Evolutionary conservation across 192 early-diverging fungal species (phyloP).

Genomic region (Coemansia sp.): DNA sequence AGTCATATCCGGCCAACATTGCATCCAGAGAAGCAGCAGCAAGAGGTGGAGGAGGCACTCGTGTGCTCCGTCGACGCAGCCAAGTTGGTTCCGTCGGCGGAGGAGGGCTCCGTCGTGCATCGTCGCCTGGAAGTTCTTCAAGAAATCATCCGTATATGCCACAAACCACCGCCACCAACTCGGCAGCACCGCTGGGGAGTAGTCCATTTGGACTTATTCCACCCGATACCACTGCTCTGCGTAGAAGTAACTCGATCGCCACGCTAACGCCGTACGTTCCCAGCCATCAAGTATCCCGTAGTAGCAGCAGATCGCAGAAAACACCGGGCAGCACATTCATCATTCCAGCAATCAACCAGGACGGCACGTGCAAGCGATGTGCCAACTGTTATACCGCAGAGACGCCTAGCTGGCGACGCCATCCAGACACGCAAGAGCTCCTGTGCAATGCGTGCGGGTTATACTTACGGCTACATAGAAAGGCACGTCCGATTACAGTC

Average conservation of each 20-base stretch:
- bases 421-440: slow-evolving; percentile 61
- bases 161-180: not conserved
- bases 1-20: not conserved
- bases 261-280: not conserved
- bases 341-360: slow-evolving; percentile 50
- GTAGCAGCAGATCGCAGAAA: not conserved
- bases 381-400: slow-evolving; percentile 63
- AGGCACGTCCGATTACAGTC: slow-evolving; percentile 37
- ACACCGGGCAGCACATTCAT: slow-evolving; percentile 8
- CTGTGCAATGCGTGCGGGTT: slow-evolving; percentile 71
- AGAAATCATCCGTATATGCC: slow-evolving; percentile 33
- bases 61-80: slow-evolving; percentile 21
- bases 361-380: slow-evolving; percentile 51
- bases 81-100: not conserved
- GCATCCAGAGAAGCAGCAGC: not conserved
- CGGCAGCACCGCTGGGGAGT: not conserved
- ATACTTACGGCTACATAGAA: slow-evolving; percentile 44
- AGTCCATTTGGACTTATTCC: not conserved
- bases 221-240: not conserved
- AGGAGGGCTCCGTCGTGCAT: slow-evolving; percentile 7
- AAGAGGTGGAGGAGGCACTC: not conserved
- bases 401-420: slow-evolving; percentile 69
- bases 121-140: slow-evolving; percentile 2
- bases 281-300: not conserved
- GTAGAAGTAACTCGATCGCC: slow-evolving; percentile 13